Evolutionary conservation across 78 protist genomes (phyloP).

Genomic region (Cavenderia fasciculata): DNA sequence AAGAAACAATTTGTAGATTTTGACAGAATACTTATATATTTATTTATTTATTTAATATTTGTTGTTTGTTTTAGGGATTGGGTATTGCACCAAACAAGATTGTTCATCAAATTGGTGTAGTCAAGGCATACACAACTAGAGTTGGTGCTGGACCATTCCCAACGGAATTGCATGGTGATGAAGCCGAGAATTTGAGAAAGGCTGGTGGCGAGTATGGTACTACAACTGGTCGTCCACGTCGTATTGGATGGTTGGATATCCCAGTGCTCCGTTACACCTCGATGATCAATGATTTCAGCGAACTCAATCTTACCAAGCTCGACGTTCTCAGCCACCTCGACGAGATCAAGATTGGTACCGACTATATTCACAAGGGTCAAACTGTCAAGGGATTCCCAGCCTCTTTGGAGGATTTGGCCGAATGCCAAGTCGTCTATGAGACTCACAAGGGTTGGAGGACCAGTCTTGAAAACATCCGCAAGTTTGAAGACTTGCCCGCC

Average conservation of each 20-base stretch:
- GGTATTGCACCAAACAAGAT: constrained; percentile 91
- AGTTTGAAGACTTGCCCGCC: constrained; percentile 85
- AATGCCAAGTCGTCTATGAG: constrained; percentile 87
- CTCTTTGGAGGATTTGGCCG: constrained; percentile 48
- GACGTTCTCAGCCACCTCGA: constrained; percentile 87
- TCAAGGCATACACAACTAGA: constrained; percentile 97
- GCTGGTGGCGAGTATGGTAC: constrained; percentile 94
- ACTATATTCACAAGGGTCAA: constrained; percentile 81
- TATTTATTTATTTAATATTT: too few relatives aligned
- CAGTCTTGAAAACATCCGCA: constrained; percentile 53
- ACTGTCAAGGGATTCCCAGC: constrained; percentile 70
- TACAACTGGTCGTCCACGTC: constrained; percentile 94
- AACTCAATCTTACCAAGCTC: constrained; percentile 91
- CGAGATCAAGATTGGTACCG: constrained; percentile 87
- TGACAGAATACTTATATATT: too few relatives aligned
- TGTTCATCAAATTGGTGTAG: constrained; percentile 89
- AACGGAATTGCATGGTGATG: constrained; percentile 85
- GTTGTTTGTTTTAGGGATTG: too few relatives aligned
- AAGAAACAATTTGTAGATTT: too few relatives aligned
- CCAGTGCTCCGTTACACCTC: constrained; percentile 88
- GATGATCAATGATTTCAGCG: constrained; percentile 87
- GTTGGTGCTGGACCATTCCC: constrained; percentile 96
- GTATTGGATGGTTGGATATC: constrained; percentile 96
- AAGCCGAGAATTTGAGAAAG: constrained; percentile 61
- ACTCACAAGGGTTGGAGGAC: constrained; percentile 90